Base-by-base conservation (phyloP, 2,329 filamentous ascomycete species). In the Sporothrix humicola region DNA sequence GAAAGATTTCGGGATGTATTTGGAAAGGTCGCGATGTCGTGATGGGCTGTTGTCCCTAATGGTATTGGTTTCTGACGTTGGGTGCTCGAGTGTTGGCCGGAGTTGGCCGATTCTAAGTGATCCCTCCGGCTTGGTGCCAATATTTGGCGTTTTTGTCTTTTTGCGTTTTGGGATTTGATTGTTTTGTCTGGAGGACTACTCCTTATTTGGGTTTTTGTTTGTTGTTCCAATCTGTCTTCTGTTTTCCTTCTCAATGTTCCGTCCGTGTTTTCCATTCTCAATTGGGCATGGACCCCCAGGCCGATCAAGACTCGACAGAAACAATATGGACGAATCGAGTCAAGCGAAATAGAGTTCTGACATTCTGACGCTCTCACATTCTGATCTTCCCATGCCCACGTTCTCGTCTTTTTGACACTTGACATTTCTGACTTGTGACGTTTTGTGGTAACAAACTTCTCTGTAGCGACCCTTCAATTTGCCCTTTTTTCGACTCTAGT, bases 11-110 rank as follows among this genome's bases (percentile, higher is more conserved):
- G 31, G 31, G 31, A 70, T 59, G 68, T 42, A n/a, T n/a, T 54
- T 52, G 66, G 26, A 48, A 23, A 42, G 50, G 68, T 12, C n/a
- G 50, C 31, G 52, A 70, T 70, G 68, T 70, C 68, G 68, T 70
- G 52, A 70, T 59, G 12, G 48, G 10, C 17, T 15, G 23, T 15
- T 68, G 59, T 63, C 37, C 44, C 20, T 46, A 37, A 44, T 46
- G 23, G 12, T 46, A 10, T 52, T 8, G 8, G 52, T 26, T 20
- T 20, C 52, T 56, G 20, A 3, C 23, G 20, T 56, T 56, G 52
- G 48, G 48, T 3, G 7, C 31, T 37, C 31, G 31, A 37, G 48
- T 50, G 48, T 50, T 17, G 31, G 13, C 15, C n/a, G 48, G 48
- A 13, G 13, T 61, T 17, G n/a, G 42, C 59, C 12, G 37, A 65